A percentile compares a stretch with the other conserved stretches of the same genome.
Evolutionary conservation across 257 asterid species (phyloP).

Genomic region (Ilex aquifolium): DNA sequence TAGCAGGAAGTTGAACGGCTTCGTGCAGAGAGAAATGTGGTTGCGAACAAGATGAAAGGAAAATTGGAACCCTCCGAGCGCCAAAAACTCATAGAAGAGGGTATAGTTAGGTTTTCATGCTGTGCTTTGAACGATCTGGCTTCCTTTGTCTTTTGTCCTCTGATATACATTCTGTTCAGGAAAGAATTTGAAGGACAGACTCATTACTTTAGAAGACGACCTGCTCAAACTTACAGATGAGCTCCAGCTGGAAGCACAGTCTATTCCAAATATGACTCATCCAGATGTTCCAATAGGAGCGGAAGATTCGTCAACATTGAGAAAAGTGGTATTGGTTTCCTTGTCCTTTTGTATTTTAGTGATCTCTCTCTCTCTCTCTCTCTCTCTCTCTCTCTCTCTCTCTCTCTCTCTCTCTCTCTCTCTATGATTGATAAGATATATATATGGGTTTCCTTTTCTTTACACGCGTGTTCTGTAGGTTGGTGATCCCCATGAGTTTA

Average conservation of each 20-base stretch:
- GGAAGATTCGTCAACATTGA: conserved; percentile 67
- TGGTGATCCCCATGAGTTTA: conserved; percentile 67
- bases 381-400: neutral
- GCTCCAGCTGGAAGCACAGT: conserved; percentile 88
- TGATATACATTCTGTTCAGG: conserved; percentile 41
- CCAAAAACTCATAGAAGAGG: conserved; percentile 89
- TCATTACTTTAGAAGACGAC: conserved; percentile 77
- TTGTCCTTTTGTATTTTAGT: conserved; percentile 8
- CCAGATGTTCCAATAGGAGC: conserved; percentile 92
- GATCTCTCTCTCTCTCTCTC: neutral
- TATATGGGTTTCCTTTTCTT: too few relatives aligned
- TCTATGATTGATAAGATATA: neutral
- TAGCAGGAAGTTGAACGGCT: conserved; percentile 97
- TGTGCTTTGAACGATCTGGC: conserved; percentile 8
- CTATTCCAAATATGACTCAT: conserved; percentile 96
- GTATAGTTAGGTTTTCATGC: conserved; percentile 25
- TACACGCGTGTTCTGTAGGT: conserved; percentile 33
- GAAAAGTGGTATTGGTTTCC: conserved; percentile 49
- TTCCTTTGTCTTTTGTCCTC: conserved; percentile 9
- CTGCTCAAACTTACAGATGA: conserved; percentile 71
- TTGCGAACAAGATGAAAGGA: conserved; percentile 95
- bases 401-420: conserved; percentile 1
- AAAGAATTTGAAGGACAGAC: conserved; percentile 69
- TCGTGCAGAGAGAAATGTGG: conserved; percentile 85
- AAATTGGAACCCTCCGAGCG: conserved; percentile 78